Percentiles rank a stretch among this genome's conserved stretches.
Evolutionary conservation across 2,329 filamentous ascomycete genomes (phyloP).

Genomic region (Aspergillus proliferans): DNA sequence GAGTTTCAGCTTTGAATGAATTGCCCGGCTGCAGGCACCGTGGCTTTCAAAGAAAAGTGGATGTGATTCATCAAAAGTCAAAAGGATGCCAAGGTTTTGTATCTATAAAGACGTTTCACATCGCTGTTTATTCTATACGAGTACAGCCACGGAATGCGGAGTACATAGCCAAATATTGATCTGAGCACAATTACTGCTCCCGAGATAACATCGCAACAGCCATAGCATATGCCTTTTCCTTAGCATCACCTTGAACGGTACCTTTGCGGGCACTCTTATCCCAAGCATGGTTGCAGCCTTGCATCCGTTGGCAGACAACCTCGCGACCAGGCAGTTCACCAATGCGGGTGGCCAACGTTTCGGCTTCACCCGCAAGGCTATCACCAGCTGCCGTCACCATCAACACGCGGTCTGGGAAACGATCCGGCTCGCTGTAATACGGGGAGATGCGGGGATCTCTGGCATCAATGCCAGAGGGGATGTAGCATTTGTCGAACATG

Average conservation of each 20-base stretch:
- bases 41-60: no score
- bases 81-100: no score
- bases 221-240: constrained; percentile 30
- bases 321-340: constrained; percentile 12
- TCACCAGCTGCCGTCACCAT: constrained; percentile 27
- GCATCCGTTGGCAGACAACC: constrained; percentile 28
- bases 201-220: constrained; percentile 24
- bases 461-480: constrained; percentile 17
- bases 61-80: no score
- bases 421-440: constrained; percentile 17
- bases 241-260: constrained; percentile 22
- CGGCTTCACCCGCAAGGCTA: constrained; percentile 23
- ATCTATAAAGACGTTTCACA: no score
- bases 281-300: constrained; percentile 34
- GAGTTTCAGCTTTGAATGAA: no score
- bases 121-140: no score
- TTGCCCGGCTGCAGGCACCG: no score
- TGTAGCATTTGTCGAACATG: constrained; percentile 26
- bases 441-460: constrained; percentile 30
- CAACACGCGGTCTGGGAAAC: constrained; percentile 24
- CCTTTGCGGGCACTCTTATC: constrained; percentile 29
- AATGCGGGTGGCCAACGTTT: constrained; percentile 22
- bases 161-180: not conserved
- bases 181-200: not conserved
- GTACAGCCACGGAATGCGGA: no score